Conservation (phyloP, 768 basidiomycete species). For the Leccinum aurantiacum region DNA sequence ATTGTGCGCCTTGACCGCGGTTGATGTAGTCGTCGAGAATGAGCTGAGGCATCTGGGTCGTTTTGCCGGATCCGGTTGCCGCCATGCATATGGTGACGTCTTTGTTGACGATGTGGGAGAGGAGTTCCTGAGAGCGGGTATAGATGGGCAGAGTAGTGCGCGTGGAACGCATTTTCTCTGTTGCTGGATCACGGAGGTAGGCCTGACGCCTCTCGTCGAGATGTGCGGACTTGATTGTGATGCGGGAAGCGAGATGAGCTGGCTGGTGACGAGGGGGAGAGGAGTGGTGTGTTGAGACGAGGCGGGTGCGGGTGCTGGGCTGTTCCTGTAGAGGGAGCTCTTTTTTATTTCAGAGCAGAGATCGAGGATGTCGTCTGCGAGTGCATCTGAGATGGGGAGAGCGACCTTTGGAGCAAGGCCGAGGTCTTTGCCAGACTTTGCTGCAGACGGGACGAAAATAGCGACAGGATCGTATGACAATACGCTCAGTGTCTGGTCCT, state of each 20-base stretch:
- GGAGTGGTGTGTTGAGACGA: slow-evolving; percentile 12
- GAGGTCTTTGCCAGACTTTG: slow-evolving; percentile 64
- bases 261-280: slow-evolving; percentile 29
- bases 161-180: slow-evolving; percentile 66
- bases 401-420: slow-evolving; percentile 69
- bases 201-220: slow-evolving; percentile 52
- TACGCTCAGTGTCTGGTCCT: no score
- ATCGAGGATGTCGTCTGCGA: slow-evolving; percentile 72
- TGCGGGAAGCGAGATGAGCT: slow-evolving; percentile 25
- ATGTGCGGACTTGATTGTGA: slow-evolving; percentile 53
- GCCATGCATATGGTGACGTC: slow-evolving; percentile 91
- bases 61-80: slow-evolving; percentile 90
- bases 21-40: slow-evolving; percentile 83
- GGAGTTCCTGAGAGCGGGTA: slow-evolving; percentile 61
- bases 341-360: slow-evolving; percentile 65
- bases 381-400: slow-evolving; percentile 59
- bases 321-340: slow-evolving; percentile 64
- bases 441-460: slow-evolving; percentile 31
- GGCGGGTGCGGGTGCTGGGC: slow-evolving; percentile 43
- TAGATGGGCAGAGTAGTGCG: slow-evolving; percentile 76
- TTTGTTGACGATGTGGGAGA: slow-evolving; percentile 68
- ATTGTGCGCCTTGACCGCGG: slow-evolving; percentile 73
- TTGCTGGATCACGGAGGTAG: slow-evolving; percentile 59
- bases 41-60: slow-evolving; percentile 91
- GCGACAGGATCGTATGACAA: no score